A percentile compares a stretch with the other conserved stretches of the same genome.
Evolutionary conservation across 73 alveolate species (phyloP).

Genomic region (Tetrahymena thermophila): DNA sequence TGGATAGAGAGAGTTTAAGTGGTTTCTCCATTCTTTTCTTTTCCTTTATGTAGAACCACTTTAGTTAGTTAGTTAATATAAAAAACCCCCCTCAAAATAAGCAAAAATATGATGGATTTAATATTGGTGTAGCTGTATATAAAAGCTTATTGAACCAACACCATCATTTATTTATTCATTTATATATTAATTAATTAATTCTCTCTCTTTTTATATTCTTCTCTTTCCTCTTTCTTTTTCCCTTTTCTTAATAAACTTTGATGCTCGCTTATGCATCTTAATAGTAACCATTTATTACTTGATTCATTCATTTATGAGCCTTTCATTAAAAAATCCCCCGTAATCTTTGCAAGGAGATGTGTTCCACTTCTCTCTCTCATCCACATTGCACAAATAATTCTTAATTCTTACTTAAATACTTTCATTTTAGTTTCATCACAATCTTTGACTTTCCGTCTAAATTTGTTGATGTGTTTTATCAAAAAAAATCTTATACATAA

Average conservation of each 20-base stretch:
- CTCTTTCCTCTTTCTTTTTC: background rate
- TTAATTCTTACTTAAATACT: background rate
- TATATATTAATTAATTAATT: background rate
- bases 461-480: background rate
- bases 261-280: background rate
- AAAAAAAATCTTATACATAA: background rate
- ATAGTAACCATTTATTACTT: background rate
- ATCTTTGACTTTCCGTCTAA: background rate
- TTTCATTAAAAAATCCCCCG: background rate
- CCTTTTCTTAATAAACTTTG: background rate
- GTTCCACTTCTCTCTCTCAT: slow-evolving; percentile 3
- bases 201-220: background rate
- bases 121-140: background rate
- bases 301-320: background rate
- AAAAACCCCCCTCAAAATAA: background rate
- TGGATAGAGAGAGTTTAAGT: background rate
- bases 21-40: background rate
- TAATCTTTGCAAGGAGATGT: background rate
- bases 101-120: background rate
- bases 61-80: background rate
- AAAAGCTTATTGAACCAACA: background rate
- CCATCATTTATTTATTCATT: background rate
- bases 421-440: background rate
- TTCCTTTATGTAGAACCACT: background rate
- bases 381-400: background rate